phyloP scores from a whole-genome alignment of 192 early-diverging fungal species.

The Entomortierella beljakovae region DNA sequence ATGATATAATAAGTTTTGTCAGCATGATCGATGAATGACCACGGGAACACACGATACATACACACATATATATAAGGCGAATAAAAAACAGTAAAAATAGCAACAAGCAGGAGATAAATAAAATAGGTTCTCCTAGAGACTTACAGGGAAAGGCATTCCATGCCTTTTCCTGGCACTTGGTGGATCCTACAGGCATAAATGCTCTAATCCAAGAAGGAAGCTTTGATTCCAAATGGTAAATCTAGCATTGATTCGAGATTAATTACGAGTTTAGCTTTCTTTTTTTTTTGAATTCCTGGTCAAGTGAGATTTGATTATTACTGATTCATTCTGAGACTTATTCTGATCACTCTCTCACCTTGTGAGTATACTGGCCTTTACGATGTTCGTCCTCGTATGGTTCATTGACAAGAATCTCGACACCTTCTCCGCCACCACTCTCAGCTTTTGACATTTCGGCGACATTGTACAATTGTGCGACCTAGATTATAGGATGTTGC shows the following conservation, averaged over 20 bases:
- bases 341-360: conserved; percentile 59
- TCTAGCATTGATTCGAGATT: conserved; percentile 33
- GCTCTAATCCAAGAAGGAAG: conserved; percentile 70
- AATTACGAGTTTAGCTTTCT: not conserved
- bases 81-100: not conserved
- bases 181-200: conserved; percentile 71
- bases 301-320: not conserved
- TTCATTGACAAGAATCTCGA: conserved; percentile 81
- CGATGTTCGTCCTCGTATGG: conserved; percentile 78
- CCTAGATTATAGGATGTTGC: conserved; percentile 9
- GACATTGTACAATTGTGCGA: conserved; percentile 81
- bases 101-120: conserved; percentile 2
- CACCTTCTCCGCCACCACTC: conserved; percentile 85
- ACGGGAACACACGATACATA: conserved; percentile 19
- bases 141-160: conserved; percentile 86
- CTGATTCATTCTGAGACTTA: not conserved
- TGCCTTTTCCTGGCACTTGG: conserved; percentile 81
- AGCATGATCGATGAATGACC: conserved; percentile 25
- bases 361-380: conserved; percentile 86
- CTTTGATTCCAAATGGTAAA: conserved; percentile 57
- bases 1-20: conserved; percentile 2
- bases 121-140: not conserved
- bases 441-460: conserved; percentile 82
- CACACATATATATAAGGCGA: not conserved
- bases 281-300: not conserved